Evolutionary conservation across 352 stramenopile species (phyloP), one percentile per base, ranked within the genome.

Genomic region (Phytopythium helicoides): DNA sequence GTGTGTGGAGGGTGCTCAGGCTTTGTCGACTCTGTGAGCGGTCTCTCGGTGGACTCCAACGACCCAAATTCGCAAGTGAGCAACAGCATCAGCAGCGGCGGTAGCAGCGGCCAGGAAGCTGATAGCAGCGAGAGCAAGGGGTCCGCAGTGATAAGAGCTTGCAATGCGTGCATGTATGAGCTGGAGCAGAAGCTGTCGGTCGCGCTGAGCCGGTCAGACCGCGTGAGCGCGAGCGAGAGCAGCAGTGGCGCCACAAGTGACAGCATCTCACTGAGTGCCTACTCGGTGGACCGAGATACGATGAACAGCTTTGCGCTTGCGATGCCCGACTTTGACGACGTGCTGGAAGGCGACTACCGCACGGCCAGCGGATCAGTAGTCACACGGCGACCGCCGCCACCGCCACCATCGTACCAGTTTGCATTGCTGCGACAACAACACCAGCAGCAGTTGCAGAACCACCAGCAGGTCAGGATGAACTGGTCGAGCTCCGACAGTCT

Each of bases 1-100:
- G 71, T 90, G 12, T 90, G 76, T 42, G 68, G 62, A 28, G 71
- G 68, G 15, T 90, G 80, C 57, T 89, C 76, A 7, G 68, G 67
- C 21, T 82, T 81, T n/a, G 64, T 87, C 25, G 28, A 85, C 78
- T 14, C 77, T 60, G 39, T 79, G 81, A 56, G 61, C 86, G 48
- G 3, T 65, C 64, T 21, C 51, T 54, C 14, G 44, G 52, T 41
- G 25, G 28, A 52, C 46, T 23, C 28, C 26, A 31, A 19, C 46
- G 33, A 52, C 31, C 31, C 46, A 28, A 9, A 31, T 1, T 2
- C 14, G 11, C 21, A 3, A 53, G 62, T 9, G 16, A 38, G 35
- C 37, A 45, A 39, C 28, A 12, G n/a, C 19, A 45, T 22, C 23
- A 51, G 31, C 37, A 56, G 53, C 54, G 36, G 53, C 39, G 15